Evolutionary conservation across 164 flowering plant species (phyloP), one percentile per base, ranked within the genome.

Genomic region (Magnolia sinica): DNA sequence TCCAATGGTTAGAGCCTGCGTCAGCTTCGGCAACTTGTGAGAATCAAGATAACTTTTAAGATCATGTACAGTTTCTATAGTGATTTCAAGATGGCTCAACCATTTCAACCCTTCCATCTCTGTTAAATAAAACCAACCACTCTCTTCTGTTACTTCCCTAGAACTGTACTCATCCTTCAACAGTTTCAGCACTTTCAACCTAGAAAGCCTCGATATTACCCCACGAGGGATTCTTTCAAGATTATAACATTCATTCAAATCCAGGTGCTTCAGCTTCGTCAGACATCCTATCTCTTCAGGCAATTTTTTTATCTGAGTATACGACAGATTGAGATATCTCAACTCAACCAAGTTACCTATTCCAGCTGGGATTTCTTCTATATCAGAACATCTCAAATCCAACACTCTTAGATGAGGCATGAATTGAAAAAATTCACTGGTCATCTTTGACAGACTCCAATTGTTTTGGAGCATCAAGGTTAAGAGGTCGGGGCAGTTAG

Each of bases 381-480:
- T 27, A 7, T 64, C 10, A 19, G 81, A 74, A 5, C 18, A n/a
- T 31, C 75, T 76, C 19, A 79, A 76, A 72, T 79, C 73, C 50
- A 79, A 29, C 16, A 79, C 81, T 67, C 64, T 65, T 9, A 79
- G 61, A 37, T n/a, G 19, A n/a, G 61, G 76, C 81, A 79, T 74
- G 20, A 18, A 64, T 10, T 70, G 13, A 23, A 79, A 79, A 24
- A 79, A 79, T 2, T 49, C 24, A 8, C 64, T 68, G 1, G 65
- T 20, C 19, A 75, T n/a, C 9, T 18, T 64, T 27, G 20, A 14
- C 52, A 79, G 11, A 50, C 55, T 14, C 8, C 1, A 2, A 64
- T 79, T 79, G 13, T 8, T 2, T 18, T 22, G 70, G 49, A 80
- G 77, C 59, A 80, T 18, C 68, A 77, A 65, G n/a, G 82, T 80